These are phyloP conservation scores for Hypoxylon rubiginosum DNA, from an alignment of 2,329 filamentous ascomycete species.

Conservation along the genomic window DNA sequence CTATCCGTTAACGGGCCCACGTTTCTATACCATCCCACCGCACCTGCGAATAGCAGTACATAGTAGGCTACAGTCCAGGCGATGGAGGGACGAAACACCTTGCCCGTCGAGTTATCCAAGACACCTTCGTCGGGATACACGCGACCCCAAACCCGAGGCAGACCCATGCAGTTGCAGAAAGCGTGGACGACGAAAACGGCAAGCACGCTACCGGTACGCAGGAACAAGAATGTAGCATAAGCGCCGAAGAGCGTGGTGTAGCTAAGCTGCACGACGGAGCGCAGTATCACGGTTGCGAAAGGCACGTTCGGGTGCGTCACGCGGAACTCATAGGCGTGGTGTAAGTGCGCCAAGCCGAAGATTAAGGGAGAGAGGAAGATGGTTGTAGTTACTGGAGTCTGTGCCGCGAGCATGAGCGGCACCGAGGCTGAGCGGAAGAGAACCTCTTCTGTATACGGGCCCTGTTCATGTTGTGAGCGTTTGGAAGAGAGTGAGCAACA, in stretches of 20 bases:
- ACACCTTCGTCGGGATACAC: constrained; percentile 65
- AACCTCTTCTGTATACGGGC: constrained; percentile 91
- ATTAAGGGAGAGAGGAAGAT: constrained; percentile 88
- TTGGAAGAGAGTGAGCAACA: neutral
- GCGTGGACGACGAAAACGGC: constrained; percentile 82
- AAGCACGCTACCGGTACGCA: constrained; percentile 85
- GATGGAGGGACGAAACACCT: constrained; percentile 55
- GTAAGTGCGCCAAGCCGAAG: constrained; percentile 92
- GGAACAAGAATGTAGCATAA: constrained; percentile 89
- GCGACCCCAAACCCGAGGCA: constrained; percentile 87
- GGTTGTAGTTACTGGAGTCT: constrained; percentile 68
- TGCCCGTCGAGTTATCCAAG: constrained; percentile 42
- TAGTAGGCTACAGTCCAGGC: constrained; percentile 86
- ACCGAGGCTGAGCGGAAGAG: constrained; percentile 92
- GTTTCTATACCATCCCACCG: constrained; percentile 76
- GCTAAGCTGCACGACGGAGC: constrained; percentile 84
- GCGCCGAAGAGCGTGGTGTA: constrained; percentile 96
- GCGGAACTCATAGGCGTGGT: constrained; percentile 96
- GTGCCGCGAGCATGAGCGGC: constrained; percentile 82
- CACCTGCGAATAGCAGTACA: constrained; percentile 77
- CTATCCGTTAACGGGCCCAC: constrained; percentile 81
- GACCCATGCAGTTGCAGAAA: constrained; percentile 93
- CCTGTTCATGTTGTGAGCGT: constrained; percentile 60
- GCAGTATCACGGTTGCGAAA: constrained; percentile 71
- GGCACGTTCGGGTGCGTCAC: constrained; percentile 81